phyloP scores from a whole-genome alignment of 495 filamentous ascomycete species.

The Hypomontagnella submonticulosa region DNA sequence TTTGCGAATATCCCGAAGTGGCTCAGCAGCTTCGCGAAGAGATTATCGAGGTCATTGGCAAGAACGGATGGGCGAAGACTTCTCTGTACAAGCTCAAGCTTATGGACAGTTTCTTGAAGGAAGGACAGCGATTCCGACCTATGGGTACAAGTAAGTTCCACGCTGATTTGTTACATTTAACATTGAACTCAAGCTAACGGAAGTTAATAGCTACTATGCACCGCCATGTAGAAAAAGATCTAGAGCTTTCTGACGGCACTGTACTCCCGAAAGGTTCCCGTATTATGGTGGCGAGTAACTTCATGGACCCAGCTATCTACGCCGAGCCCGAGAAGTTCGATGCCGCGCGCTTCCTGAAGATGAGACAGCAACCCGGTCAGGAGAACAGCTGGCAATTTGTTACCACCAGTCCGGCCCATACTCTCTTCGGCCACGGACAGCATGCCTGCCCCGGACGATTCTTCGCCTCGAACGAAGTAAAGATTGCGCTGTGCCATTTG shows the following conservation, averaged over 20 bases:
- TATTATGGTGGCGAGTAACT: constrained; percentile 51
- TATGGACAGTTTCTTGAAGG: constrained; percentile 63
- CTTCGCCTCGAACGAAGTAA: constrained; percentile 61
- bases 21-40: constrained; percentile 53
- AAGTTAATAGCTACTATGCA: constrained; percentile 53
- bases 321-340: constrained; percentile 56
- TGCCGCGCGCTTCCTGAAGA: constrained; percentile 59
- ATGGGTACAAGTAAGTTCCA: constrained; percentile 48
- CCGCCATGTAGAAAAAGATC: constrained; percentile 51
- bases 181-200: constrained; percentile 23
- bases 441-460: constrained; percentile 65
- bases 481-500: constrained; percentile 57
- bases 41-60: constrained; percentile 50
- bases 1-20: constrained; percentile 53
- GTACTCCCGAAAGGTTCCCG: constrained; percentile 62
- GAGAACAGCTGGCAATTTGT: constrained; percentile 60
- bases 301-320: constrained; percentile 57
- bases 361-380: constrained; percentile 55
- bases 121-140: constrained; percentile 53
- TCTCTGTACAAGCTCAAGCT: constrained; percentile 62
- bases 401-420: constrained; percentile 55
- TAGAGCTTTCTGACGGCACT: constrained; percentile 59
- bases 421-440: constrained; percentile 62
- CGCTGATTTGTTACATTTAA: neutral
- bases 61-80: constrained; percentile 58